These are phyloP conservation scores for Aspergillus biplanus DNA, from an alignment of 495 filamentous ascomycete genomes.

Conservation along the genomic window DNA sequence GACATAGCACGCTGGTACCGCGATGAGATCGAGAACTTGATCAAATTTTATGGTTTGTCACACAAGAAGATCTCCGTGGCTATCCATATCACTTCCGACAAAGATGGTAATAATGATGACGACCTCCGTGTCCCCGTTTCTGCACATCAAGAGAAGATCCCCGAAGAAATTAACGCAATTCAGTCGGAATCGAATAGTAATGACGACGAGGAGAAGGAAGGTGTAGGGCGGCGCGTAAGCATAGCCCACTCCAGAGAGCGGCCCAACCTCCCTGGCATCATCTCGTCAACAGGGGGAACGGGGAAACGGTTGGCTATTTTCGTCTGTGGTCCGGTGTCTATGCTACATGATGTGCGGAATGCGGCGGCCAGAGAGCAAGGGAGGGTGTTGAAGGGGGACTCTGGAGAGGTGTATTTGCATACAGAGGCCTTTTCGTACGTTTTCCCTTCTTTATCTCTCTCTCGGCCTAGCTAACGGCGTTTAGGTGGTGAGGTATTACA, in stretches of 20 bases:
- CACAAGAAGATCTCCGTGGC: conserved; percentile 22
- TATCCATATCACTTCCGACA: conserved; percentile 31
- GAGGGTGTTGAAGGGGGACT: conserved; percentile 36
- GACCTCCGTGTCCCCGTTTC: conserved; percentile 23
- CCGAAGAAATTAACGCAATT: neutral
- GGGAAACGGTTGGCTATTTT: conserved; percentile 46
- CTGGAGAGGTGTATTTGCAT: conserved; percentile 56
- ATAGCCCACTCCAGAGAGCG: conserved; percentile 17
- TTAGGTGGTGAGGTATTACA: too few relatives aligned
- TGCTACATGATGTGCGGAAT: conserved; percentile 54
- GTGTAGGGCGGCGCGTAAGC: neutral
- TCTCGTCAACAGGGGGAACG: conserved; percentile 29
- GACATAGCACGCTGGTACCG: too few relatives aligned
- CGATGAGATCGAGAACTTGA: neutral
- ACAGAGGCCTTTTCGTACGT: conserved; percentile 55
- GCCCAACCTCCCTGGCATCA: conserved; percentile 42
- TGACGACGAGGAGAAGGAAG: neutral
- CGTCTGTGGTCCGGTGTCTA: conserved; percentile 54
- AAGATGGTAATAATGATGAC: neutral
- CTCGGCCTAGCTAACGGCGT: too few relatives aligned
- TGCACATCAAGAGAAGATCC: neutral
- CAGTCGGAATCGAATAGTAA: neutral
- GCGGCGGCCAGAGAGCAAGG: conserved; percentile 51
- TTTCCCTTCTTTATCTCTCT: neutral
- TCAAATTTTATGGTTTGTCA: neutral